Evolutionary conservation across 2,329 filamentous ascomycete species (phyloP).

Genomic region (Fusarium acutatum): DNA sequence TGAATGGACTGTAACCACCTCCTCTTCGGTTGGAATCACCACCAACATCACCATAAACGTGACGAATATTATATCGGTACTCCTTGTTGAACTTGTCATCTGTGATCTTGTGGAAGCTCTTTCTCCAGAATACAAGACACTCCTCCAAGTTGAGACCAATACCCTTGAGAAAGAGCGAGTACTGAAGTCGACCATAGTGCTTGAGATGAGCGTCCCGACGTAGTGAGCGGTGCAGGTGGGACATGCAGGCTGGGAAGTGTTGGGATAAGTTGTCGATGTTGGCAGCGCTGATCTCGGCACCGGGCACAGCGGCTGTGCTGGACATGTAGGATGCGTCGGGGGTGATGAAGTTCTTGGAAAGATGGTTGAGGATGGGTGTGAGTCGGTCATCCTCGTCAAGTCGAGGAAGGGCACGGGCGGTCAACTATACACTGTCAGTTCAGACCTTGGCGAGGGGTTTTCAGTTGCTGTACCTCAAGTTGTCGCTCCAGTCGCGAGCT

Average conservation of each 20-base stretch:
- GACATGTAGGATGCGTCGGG: conserved; percentile 82
- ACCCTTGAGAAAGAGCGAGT: conserved; percentile 95
- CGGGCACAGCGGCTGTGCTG: conserved; percentile 69
- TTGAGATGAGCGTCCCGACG: conserved; percentile 91
- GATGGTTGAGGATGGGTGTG: conserved; percentile 71
- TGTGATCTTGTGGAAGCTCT: conserved; percentile 83
- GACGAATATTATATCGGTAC: conserved; percentile 96
- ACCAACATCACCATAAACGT: conserved; percentile 93
- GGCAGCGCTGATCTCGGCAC: conserved; percentile 78
- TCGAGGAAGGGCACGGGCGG: conserved; percentile 87
- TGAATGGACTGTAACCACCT: conserved; percentile 88
- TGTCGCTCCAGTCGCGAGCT: conserved; percentile 79
- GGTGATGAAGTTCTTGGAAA: conserved; percentile 96
- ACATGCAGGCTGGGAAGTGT: conserved; percentile 94
- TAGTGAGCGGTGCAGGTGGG: conserved; percentile 84
- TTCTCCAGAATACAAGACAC: conserved; percentile 90
- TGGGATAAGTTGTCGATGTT: conserved; percentile 82
- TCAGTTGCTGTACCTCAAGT: conserved; percentile 70
- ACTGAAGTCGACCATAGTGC: conserved; percentile 92
- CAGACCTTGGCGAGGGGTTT: background rate
- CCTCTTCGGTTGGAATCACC: conserved; percentile 89
- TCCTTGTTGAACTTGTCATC: conserved; percentile 98
- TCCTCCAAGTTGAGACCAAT: conserved; percentile 94
- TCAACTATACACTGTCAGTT: conserved; percentile 64
- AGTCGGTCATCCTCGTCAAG: conserved; percentile 97